phyloP scores from a whole-genome alignment of 495 filamentous ascomycete species.

The Aspergillus funiculosus region DNA sequence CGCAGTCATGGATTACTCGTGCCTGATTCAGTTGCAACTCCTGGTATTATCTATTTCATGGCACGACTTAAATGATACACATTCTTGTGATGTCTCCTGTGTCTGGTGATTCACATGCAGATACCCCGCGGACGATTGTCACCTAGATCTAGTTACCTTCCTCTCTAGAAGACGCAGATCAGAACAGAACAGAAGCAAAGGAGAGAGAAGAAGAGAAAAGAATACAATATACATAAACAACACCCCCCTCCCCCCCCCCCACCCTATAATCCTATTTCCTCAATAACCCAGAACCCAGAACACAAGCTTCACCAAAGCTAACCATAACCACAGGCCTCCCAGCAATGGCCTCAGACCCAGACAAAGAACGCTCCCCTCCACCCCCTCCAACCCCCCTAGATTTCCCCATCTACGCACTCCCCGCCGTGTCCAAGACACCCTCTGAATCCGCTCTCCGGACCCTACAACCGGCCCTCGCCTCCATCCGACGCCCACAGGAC shows the following conservation, averaged over 20 bases:
- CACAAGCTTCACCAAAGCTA: background rate
- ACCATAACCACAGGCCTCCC: conserved; percentile 25
- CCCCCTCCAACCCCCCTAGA: conserved; percentile 43
- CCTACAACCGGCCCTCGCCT: conserved; percentile 39
- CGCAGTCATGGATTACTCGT: too few species aligned
- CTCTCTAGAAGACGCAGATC: too few species aligned
- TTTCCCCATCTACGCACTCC: conserved; percentile 42
- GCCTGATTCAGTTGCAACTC: too few species aligned
- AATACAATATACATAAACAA: too few species aligned
- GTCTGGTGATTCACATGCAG: too few species aligned
- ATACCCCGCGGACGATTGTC: too few species aligned
- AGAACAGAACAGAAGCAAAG: background rate
- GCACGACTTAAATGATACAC: too few species aligned
- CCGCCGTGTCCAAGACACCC: conserved; percentile 22
- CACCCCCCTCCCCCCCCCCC: too few species aligned
- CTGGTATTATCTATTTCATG: too few species aligned
- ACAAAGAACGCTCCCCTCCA: conserved; percentile 43
- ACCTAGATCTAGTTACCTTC: too few species aligned
- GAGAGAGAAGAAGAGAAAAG: background rate
- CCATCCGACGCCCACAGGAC: conserved; percentile 49
- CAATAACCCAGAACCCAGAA: background rate
- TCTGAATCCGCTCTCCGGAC: conserved; percentile 27
- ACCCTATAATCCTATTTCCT: background rate
- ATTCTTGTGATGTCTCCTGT: too few species aligned
- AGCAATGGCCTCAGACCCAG: conserved; percentile 33